Evolutionary conservation across 2,329 filamentous ascomycete genomes (phyloP).

Genomic region (Bipolaris gigantea): DNA sequence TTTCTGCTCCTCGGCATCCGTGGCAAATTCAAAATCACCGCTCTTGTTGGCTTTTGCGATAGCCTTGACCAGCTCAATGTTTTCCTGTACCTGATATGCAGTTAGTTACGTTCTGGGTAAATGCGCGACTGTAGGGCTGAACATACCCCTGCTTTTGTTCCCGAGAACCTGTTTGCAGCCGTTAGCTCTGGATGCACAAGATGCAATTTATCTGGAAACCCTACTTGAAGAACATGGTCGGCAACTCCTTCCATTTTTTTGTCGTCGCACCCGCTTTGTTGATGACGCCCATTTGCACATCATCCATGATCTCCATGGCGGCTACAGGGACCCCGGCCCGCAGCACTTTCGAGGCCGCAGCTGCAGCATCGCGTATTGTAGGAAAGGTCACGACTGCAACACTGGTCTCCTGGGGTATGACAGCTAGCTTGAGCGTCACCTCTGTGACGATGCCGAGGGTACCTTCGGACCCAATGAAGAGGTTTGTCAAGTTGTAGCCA

Average conservation of each 20-base stretch:
- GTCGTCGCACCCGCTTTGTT: conserved; percentile 72
- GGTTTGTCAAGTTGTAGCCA: conserved; percentile 77
- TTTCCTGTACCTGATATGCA: conserved; percentile 65
- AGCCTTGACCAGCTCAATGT: conserved; percentile 67
- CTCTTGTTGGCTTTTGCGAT: conserved; percentile 66
- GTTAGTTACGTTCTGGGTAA: conserved; percentile 34
- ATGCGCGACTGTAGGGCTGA: conserved; percentile 11
- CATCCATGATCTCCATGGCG: conserved; percentile 85
- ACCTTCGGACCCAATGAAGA: conserved; percentile 82
- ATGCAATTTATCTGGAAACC: conserved; percentile 15
- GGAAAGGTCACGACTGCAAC: conserved; percentile 82
- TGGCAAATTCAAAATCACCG: conserved; percentile 59
- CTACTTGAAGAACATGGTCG: conserved; percentile 81
- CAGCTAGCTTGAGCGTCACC: conserved; percentile 77
- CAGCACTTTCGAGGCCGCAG: conserved; percentile 75
- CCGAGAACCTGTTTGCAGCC: conserved; percentile 60
- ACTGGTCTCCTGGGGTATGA: conserved; percentile 73
- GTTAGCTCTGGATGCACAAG: conserved; percentile 27
- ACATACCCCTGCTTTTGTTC: conserved; percentile 66
- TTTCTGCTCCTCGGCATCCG: conserved; percentile 57
- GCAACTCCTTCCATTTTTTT: conserved; percentile 72
- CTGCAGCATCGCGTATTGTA: conserved; percentile 72
- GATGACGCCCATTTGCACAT: conserved; percentile 82
- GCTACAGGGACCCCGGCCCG: conserved; percentile 72
- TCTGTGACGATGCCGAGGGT: conserved; percentile 81